These are phyloP conservation scores for Hypoxylon fragiforme DNA, from an alignment of 495 filamentous ascomycete genomes.

Conservation along the genomic window DNA sequence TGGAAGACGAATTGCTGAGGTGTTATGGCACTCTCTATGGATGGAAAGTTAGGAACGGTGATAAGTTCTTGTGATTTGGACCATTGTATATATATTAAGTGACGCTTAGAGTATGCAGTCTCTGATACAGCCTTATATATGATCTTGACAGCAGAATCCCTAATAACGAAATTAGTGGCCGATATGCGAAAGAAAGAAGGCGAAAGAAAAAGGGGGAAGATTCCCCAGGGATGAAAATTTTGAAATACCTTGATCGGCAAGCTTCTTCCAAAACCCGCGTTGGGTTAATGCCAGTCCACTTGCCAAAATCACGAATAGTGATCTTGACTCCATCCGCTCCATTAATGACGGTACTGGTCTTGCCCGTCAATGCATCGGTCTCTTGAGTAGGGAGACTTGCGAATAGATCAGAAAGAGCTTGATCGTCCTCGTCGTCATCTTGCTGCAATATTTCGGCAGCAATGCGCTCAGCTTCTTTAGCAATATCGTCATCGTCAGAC, in stretches of 20 bases:
- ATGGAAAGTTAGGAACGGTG: slow-evolving; percentile 40
- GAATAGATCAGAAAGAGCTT: slow-evolving; percentile 62
- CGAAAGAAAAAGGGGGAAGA: background rate
- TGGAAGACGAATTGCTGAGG: slow-evolving; percentile 57
- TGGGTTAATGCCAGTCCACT: slow-evolving; percentile 70
- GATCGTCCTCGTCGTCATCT: slow-evolving; percentile 55
- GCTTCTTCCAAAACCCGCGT: slow-evolving; percentile 79
- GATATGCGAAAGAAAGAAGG: no score
- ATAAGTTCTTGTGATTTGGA: slow-evolving; percentile 71
- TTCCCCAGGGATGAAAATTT: no score
- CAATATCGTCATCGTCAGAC: slow-evolving; percentile 51
- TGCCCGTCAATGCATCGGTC: slow-evolving; percentile 54
- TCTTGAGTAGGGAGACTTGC: slow-evolving; percentile 70
- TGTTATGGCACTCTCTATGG: slow-evolving; percentile 48
- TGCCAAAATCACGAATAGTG: slow-evolving; percentile 79
- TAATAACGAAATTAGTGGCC: slow-evolving; percentile 37
- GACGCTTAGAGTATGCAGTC: slow-evolving; percentile 71
- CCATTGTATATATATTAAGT: slow-evolving; percentile 76
- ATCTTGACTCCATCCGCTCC: slow-evolving; percentile 55
- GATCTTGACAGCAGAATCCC: slow-evolving; percentile 68
- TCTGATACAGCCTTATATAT: slow-evolving; percentile 68
- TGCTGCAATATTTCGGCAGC: slow-evolving; percentile 55
- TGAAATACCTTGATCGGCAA: slow-evolving; percentile 73
- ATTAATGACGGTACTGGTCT: slow-evolving; percentile 55
- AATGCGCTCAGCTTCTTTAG: slow-evolving; percentile 53